Conservation (phyloP, 352 stramenopile genomes). For the Thalassiosira mediterranea region DNA sequence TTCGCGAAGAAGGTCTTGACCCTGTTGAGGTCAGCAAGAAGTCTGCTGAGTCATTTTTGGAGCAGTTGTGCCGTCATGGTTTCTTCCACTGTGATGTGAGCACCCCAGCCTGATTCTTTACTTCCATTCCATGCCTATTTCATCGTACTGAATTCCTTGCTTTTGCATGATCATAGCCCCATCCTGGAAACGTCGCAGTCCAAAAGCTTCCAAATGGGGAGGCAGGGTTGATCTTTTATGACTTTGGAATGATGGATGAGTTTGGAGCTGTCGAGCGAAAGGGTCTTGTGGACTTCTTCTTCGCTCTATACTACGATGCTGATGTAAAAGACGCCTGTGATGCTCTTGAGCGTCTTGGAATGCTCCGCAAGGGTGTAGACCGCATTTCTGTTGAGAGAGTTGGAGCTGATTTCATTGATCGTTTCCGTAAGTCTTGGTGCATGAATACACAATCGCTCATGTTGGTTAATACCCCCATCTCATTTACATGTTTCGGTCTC, state of each 20-base stretch:
- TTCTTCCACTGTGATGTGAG: constrained; percentile 93
- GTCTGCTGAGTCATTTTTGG: constrained; percentile 92
- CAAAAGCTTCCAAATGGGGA: too few relatives aligned
- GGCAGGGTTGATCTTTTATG: constrained; percentile 88
- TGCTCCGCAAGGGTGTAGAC: constrained; percentile 85
- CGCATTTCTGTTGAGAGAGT: constrained; percentile 87
- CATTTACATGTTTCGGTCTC: too few relatives aligned
- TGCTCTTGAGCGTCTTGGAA: constrained; percentile 86
- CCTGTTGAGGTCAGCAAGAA: constrained; percentile 82
- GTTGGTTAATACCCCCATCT: too few relatives aligned
- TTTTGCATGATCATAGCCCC: too few relatives aligned
- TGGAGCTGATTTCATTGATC: constrained; percentile 84
- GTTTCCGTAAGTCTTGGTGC: too few relatives aligned
- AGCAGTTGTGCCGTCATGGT: constrained; percentile 94
- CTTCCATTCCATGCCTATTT: too few relatives aligned
- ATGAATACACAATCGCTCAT: too few relatives aligned
- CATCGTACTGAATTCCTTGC: too few relatives aligned
- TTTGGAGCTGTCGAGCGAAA: constrained; percentile 81
- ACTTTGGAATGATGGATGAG: constrained; percentile 92
- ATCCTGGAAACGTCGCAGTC: constrained; percentile 85
- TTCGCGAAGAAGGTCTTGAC: constrained; percentile 87
- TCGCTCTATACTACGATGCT: constrained; percentile 88
- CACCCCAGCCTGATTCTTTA: too few relatives aligned
- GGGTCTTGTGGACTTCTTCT: constrained; percentile 88
- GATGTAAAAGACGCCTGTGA: constrained; percentile 86